Base-by-base conservation (phyloP, 306 rosid species). In the Herpetospermum pedunculosum region DNA sequence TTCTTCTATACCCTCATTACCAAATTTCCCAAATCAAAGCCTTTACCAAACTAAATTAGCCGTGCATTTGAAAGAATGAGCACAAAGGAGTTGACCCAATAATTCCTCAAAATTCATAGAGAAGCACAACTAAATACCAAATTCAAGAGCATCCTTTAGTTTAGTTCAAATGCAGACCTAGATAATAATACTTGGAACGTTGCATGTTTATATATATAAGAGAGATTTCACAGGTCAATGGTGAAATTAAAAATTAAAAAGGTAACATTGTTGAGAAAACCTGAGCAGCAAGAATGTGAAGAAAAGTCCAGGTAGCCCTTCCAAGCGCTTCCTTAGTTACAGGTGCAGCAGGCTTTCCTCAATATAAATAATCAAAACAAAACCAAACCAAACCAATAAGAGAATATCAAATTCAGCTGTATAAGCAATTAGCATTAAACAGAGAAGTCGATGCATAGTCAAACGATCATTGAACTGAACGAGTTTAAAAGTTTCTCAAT, bases 201-300 rank as follows among this genome's bases (percentile, higher is more conserved):
- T 35, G 37, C 34, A 19, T 14, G 11, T 23, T 5, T 8, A 38
- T n/a, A 38, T 34, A 35, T 3, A 34, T 1, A 15, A 30, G 3
- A 19, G 32, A 72, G 10, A 73, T 53, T 73, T 21, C 44, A 73
- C 52, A 73, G 19, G 52, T 6, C 50, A 35, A 28, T 74, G 53
- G 47, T 58, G 19, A 4, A 18, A 54, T 38, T 6, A 32, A 58
- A 18, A 65, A 76, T 58, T 28, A 80, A 59, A 49, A 63, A 72
- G 73, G 75, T 16, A 54, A 59, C 48, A 57, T 18, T 49, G 44
- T 41, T 76, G 53, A 53, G 48, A 72, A 81, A 72, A 93, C 97
- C 97, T 91, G 96, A 78, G 98, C 97, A 50, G 88, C 97, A 77
- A 93, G 91, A 62, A 92, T 91, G 90, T 93, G 98, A 81, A 93